Evolutionary conservation across 1,139 yeast species (phyloP), one percentile per base, ranked within the genome.

Genomic region (Lodderomyces metapsilosis): DNA sequence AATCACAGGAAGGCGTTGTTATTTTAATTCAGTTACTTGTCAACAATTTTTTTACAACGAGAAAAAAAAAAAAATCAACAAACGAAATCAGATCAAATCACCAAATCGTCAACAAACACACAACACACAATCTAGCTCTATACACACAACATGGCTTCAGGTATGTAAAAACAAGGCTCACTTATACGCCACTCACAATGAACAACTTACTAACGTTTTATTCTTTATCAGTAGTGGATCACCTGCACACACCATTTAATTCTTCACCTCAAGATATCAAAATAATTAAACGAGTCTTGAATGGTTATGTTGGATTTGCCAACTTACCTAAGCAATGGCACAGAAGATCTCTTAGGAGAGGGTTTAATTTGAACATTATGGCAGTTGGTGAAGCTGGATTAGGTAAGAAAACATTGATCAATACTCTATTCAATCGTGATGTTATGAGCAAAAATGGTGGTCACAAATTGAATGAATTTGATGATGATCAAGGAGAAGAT

Each of bases 271-370:
- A 37, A 34, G 68, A 59, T 43, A 80, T 76, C 42, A 77, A 76
- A 57, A 73, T 88, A 46, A 80, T 88, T 56, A 84, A 85, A 56
- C 83, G 95, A 53, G 88, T 88, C 58, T 79, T 91, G 54, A 86
- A 83, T 52, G 95, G 96, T 5, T 91, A 85, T 62, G 98, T 94
- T 45, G 99, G 99, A 3, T 92, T 94, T 67, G 96, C 98, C 53
- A 94, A 91, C 66, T 76, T 94, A 58, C 99, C 99, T 45, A 92
- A 91, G 63, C 99, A 94, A 72, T 92, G 98, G 97, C 98, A 92
- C 68, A 82, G 96, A 67, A 89, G 88, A 65, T 84, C 95, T 5
- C 83, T 91, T 51, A 84, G 92, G 66, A 81, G 92, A 62, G 99
- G 98, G n/a, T 94, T 92, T 75, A 78, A 74, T 56, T 80, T 94